phyloP scores from a whole-genome alignment of 306 rosid genomes.

The Vicia faba region DNA sequence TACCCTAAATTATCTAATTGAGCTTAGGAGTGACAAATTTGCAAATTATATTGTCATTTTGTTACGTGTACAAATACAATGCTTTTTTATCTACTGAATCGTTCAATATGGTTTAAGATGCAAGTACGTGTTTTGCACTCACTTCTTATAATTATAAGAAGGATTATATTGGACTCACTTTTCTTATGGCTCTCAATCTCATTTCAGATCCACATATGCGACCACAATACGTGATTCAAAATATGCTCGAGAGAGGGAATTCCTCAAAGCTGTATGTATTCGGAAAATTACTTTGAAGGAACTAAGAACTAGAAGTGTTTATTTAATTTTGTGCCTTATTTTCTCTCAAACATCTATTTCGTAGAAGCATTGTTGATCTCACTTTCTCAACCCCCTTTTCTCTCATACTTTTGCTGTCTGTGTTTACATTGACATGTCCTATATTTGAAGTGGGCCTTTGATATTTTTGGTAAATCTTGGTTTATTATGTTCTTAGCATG shows the following conservation, averaged over 20 bases:
- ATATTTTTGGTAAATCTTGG: slow-evolving; percentile 15
- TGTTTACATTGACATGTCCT: slow-evolving; percentile 8
- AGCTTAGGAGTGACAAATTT: slow-evolving; percentile 11
- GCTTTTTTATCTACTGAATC: neutral
- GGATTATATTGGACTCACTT: neutral
- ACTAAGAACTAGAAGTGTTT: slow-evolving; percentile 10
- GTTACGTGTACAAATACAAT: neutral
- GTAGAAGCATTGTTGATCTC: slow-evolving; percentile 23
- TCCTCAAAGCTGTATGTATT: slow-evolving; percentile 83
- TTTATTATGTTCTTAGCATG: slow-evolving; percentile 6
- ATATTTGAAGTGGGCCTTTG: slow-evolving; percentile 10
- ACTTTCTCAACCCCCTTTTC: slow-evolving; percentile 12
- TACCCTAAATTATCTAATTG: slow-evolving; percentile 2
- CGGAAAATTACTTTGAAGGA: slow-evolving; percentile 14
- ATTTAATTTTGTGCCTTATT: slow-evolving; percentile 10
- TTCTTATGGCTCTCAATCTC: slow-evolving; percentile 26
- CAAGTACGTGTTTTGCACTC: slow-evolving; percentile 19
- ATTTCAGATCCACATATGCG: slow-evolving; percentile 87
- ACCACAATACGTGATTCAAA: slow-evolving; percentile 89
- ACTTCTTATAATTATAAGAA: slow-evolving; percentile 18
- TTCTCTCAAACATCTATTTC: neutral
- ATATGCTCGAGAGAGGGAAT: slow-evolving; percentile 86
- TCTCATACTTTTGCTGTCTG: slow-evolving; percentile 5
- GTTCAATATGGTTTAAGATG: slow-evolving; percentile 8
- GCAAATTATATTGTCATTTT: slow-evolving; percentile 2